These are phyloP conservation scores for Ogataea wickerhamii DNA, from an alignment of 805 yeast species.

Conservation along the genomic window DNA sequence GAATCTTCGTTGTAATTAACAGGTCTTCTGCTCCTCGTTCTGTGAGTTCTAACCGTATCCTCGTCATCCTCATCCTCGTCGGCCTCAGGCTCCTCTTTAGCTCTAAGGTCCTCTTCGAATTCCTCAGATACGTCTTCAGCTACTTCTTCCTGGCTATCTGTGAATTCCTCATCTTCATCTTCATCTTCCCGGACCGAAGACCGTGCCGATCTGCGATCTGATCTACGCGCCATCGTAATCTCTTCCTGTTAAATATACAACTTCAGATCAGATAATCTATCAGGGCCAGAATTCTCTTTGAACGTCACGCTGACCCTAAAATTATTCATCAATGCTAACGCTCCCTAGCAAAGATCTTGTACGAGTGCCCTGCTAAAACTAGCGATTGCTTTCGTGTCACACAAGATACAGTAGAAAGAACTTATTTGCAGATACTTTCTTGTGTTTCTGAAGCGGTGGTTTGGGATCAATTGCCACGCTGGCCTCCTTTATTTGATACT, in stretches of 20 bases:
- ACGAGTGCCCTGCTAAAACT: too few species aligned
- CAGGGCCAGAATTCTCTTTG: too few species aligned
- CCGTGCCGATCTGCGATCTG: conserved; percentile 2
- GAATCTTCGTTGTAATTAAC: conserved; percentile 35
- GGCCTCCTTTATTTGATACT: too few species aligned
- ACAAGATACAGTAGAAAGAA: too few species aligned
- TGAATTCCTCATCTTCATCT: conserved; percentile 17
- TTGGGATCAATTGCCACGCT: too few species aligned
- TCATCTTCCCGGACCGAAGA: conserved; percentile 3
- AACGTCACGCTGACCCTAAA: neutral
- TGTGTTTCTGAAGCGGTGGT: too few species aligned
- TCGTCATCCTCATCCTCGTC: conserved; percentile 19
- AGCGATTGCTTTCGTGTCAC: too few species aligned
- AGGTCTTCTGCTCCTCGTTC: conserved; percentile 29
- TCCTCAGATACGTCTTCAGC: conserved; percentile 23
- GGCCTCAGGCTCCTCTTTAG: conserved; percentile 2
- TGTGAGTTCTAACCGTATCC: conserved; percentile 20
- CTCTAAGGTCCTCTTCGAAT: conserved; percentile 20
- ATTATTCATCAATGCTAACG: neutral
- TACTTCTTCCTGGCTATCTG: conserved; percentile 9
- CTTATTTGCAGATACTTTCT: too few species aligned
- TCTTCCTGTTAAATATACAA: too few species aligned
- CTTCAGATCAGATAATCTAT: too few species aligned
- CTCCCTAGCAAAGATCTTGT: neutral
- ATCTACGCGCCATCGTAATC: neutral